Evolutionary conservation across 768 basidiomycete genomes (phyloP), one percentile per base, ranked within the genome.

Genomic region (Kwoniella shandongensis): DNA sequence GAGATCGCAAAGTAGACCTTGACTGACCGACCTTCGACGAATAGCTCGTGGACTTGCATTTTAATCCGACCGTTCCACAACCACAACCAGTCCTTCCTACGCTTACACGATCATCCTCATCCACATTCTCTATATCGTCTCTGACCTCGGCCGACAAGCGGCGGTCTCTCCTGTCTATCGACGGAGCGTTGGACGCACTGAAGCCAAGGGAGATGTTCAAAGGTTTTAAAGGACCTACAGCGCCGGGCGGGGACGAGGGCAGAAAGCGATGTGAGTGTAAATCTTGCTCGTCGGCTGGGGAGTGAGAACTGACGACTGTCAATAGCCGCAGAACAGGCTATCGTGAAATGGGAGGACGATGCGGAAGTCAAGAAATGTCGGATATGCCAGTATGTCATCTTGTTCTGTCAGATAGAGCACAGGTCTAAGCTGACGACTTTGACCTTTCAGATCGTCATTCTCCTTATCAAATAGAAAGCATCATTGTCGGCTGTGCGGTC

Each of bases 341-440:
- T 99, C 64, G 91, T 96, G 2, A 91, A 91, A 4, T 99, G 94
- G 94, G 85, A 96, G 73, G 85, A 88, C 38, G 94, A 98, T 71
- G 79, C 83, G 1, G 67, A 80, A 3, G 90, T 86, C 0, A 83
- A 82, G 42, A 85, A 85, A 58, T 99, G 94, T 78, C 87, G 90
- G 1, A 79, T 94, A 60, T 99, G 94, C 83, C 63, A 75, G 91
- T 89, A 75, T 74, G 74, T 69, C 46, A 32, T 56, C 4, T 29
- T 49, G 22, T 11, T n/a, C 22, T 4, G 12, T n/a, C n/a, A n/a
- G n/a, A n/a, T n/a, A n/a, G n/a, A n/a, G n/a, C n/a, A n/a, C n/a
- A n/a, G n/a, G n/a, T 20, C 26, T 27, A 32, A 30, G 17, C 40
- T 42, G 7, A 42, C 17, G n/a, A n/a, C 17, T 42, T n/a, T 3